Percentiles rank a stretch among this genome's conserved stretches.
Evolutionary conservation across 2,329 filamentous ascomycete species (phyloP).

Genomic region (Penicillium sp.): DNA sequence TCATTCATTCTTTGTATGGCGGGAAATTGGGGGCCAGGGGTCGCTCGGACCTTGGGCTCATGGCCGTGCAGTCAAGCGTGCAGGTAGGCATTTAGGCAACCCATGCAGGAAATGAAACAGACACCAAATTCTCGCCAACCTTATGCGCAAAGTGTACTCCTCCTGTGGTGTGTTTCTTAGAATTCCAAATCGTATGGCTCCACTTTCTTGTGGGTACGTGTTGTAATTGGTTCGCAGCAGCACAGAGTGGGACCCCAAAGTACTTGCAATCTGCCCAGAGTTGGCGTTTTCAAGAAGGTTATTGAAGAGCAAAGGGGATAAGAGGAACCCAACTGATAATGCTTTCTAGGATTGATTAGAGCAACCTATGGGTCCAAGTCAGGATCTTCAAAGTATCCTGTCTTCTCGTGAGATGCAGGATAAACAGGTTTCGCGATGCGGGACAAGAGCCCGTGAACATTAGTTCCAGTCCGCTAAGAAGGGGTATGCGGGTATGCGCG

Average conservation of each 20-base stretch:
- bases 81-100: constrained; percentile 7
- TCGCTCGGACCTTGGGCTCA: constrained; percentile 4
- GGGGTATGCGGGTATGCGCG: too few relatives aligned
- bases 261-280: background rate
- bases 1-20: background rate
- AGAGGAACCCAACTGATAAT: background rate
- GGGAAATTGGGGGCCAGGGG: constrained; percentile 15
- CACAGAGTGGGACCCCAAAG: background rate
- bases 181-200: constrained; percentile 25
- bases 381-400: background rate
- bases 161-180: constrained; percentile 9
- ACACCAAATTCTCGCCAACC: background rate
- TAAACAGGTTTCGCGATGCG: too few relatives aligned
- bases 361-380: background rate
- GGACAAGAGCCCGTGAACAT: too few relatives aligned
- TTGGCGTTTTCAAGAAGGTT: background rate
- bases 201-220: constrained; percentile 6
- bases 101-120: constrained; percentile 14
- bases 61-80: background rate
- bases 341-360: background rate
- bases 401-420: background rate
- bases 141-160: constrained; percentile 8
- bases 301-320: background rate
- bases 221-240: constrained; percentile 17
- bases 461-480: too few relatives aligned